These are phyloP conservation scores for Vitis riparia DNA, from an alignment of 164 flowering plant genomes.

Conservation along the genomic window DNA sequence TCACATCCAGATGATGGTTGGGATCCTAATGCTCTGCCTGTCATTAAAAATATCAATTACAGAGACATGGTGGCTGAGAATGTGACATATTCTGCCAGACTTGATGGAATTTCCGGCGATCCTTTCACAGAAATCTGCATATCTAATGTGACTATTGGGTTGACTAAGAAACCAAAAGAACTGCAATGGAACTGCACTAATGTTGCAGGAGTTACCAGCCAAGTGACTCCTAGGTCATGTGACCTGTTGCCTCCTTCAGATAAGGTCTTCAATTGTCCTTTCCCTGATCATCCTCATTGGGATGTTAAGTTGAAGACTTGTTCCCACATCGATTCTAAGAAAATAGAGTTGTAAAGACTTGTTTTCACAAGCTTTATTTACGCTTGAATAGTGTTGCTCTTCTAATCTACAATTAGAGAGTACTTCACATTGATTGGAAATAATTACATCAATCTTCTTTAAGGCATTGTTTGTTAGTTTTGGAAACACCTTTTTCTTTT, in stretches of 20 bases:
- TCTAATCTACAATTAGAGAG: too few species aligned
- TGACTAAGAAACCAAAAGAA: conserved; percentile 43
- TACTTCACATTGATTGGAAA: too few species aligned
- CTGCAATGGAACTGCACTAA: conserved; percentile 68
- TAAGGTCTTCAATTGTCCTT: conserved; percentile 40
- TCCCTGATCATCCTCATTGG: conserved; percentile 54
- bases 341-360: too few species aligned
- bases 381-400: too few species aligned
- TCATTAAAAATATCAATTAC: conserved; percentile 49
- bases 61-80: conserved; percentile 56
- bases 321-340: too few species aligned
- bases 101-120: conserved; percentile 52
- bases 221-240: conserved; percentile 59
- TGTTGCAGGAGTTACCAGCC: conserved; percentile 45
- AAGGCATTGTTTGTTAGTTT: too few species aligned
- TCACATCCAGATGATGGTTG: conserved; percentile 47
- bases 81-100: conserved; percentile 49
- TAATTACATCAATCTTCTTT: too few species aligned
- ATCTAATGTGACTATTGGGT: conserved; percentile 53
- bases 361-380: too few species aligned
- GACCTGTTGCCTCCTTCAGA: conserved; percentile 29
- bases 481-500: too few species aligned
- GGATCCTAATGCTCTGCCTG: conserved; percentile 67
- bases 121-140: conserved; percentile 68
- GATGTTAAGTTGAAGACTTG: conserved; percentile 23